Evolutionary conservation across 768 basidiomycete species (phyloP).

Genomic region (Albatrellus ellisii): DNA sequence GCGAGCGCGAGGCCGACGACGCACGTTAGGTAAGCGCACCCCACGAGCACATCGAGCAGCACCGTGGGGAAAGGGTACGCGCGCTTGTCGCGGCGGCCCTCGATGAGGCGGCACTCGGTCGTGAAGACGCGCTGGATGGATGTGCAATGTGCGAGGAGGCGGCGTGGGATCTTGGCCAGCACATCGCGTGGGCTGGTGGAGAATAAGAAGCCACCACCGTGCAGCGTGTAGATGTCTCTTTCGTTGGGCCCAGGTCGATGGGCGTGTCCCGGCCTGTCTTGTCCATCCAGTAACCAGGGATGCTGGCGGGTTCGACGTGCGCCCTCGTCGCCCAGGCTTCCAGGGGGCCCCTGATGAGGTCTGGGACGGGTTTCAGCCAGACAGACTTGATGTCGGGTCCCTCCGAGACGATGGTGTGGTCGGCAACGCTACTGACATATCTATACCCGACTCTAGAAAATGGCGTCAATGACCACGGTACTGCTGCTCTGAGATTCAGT

Average conservation of each 20-base stretch:
- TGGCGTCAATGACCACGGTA: too few relatives aligned
- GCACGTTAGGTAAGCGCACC: conserved; percentile 6
- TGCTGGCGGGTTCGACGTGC: conserved; percentile 7
- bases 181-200: conserved; percentile 3
- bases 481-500: too few relatives aligned
- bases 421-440: background rate
- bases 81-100: background rate
- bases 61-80: conserved; percentile 9
- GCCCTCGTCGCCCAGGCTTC: conserved; percentile 8
- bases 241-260: conserved; percentile 3
- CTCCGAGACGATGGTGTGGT: background rate
- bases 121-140: conserved; percentile 5
- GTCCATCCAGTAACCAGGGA: conserved; percentile 14
- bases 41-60: conserved; percentile 8
- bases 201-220: conserved; percentile 9
- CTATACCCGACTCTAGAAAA: too few relatives aligned
- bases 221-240: conserved; percentile 9
- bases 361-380: conserved; percentile 8
- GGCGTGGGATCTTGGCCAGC: background rate
- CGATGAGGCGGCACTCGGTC: conserved; percentile 11
- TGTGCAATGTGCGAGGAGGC: conserved; percentile 3
- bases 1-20: conserved; percentile 7
- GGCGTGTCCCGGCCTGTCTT: background rate
- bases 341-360: conserved; percentile 5
- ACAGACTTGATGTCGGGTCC: conserved; percentile 4